Evolutionary conservation across 2,329 filamentous ascomycete species (phyloP).

Genomic region (Pseudogymnoascus sp.): DNA sequence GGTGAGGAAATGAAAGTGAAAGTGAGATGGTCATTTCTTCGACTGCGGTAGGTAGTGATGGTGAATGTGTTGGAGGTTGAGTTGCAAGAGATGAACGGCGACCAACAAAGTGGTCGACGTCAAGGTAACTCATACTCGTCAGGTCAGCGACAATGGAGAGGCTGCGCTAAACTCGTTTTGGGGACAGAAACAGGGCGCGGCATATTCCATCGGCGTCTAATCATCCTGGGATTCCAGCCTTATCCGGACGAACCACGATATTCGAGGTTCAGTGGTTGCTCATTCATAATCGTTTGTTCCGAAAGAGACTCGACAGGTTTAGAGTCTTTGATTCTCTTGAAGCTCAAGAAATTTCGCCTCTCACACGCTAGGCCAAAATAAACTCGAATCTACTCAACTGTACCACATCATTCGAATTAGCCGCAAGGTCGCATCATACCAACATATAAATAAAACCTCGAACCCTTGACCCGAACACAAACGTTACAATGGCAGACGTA

Average conservation of each 20-base stretch:
- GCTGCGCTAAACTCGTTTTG: slow-evolving; percentile 4
- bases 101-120: slow-evolving; percentile 7
- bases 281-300: background rate
- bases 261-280: background rate
- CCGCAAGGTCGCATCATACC: background rate
- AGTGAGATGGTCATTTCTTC: slow-evolving; percentile 11
- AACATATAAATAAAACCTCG: background rate
- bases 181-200: background rate
- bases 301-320: background rate
- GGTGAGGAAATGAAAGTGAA: slow-evolving; percentile 3
- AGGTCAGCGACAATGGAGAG: background rate
- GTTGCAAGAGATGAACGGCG: background rate
- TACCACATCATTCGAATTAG: background rate
- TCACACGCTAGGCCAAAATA: background rate
- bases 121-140: slow-evolving; percentile 10
- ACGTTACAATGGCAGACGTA: slow-evolving; percentile 71
- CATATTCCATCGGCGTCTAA: slow-evolving; percentile 7
- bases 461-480: background rate
- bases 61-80: slow-evolving; percentile 6
- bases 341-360: background rate
- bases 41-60: slow-evolving; percentile 5
- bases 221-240: slow-evolving; percentile 8
- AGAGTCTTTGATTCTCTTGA: background rate
- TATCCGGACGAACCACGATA: slow-evolving; percentile 6
- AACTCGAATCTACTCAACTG: background rate